Evolutionary conservation across 306 rosid genomes (phyloP), one percentile per base, ranked within the genome.

Genomic region (Alnus glutinosa): DNA sequence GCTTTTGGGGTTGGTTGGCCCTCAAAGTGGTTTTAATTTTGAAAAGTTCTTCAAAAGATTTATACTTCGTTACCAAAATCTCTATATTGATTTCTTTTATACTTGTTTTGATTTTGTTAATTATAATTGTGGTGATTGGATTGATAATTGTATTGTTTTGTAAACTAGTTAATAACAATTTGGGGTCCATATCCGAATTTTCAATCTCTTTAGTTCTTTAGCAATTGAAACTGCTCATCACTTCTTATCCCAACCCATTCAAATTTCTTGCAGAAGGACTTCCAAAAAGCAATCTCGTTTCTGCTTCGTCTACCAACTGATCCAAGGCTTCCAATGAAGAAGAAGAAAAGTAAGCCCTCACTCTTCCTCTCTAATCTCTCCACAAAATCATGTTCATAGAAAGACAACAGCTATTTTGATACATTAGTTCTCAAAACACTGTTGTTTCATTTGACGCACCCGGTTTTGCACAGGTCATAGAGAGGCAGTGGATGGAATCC

Each of bases 401-500:
- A 12, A 49, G 52, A 12, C 52, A 49, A 9, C 52, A 49, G 10
- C 52, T 12, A 9, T 2, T 49, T 12, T 49, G 13, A 49, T 42
- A 14, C 52, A 9, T 49, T 49, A 12, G 52, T 4, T 49, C 66
- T 4, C 37, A 59, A 59, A 8, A 59, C 66, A 7, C 10, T 7
- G 5, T 28, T 1, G 34, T 59, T 59, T 59, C 66, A 59, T 59
- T 59, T 28, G 37, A 28, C 10, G 28, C 63, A 71, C 39, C 28
- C 23, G 73, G 51, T 30, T 74, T 50, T 59, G 67, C 83, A 67
- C 37, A 88, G 87, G 84, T 58, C 61, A 74, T 59, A 77, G 71
- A 47, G 89, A 89, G 81, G 87, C 76, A 55, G 87, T 83, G 16
- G 90, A 89, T 61, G 93, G 80, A 50, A 81, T 84, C 52, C 86